Base-by-base conservation (phyloP, 1,284 basidiomycete genomes). In the Cutaneotrichosporon sp. region DNA sequence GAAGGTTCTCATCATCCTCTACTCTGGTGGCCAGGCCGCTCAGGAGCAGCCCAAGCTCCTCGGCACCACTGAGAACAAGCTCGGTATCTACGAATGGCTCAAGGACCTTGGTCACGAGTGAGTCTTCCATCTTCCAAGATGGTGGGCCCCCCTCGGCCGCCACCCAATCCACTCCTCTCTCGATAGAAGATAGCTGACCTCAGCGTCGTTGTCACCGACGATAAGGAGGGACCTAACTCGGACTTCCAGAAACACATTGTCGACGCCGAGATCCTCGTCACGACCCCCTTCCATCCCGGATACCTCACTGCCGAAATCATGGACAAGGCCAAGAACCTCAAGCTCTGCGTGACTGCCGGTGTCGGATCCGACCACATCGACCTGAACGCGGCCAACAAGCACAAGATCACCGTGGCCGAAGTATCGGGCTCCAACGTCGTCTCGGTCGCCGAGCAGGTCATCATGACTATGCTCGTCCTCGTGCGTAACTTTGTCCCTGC, bases 361-460 rank as follows among this genome's bases (percentile, higher is more conserved):
- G 93, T 97, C 56, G 93, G 93, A 14, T 94, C 91, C 36, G 94
- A 67, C 82, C 91, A 93, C 81, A 88, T 97, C 73, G 92, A 97
- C 79, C 85, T 97, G 62, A 89, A 95, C 75, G 90, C 90, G 30
- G 91, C 91, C 57, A 92, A 92, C 76, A 86, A 91, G 79, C 84
- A 86, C 72, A 85, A 86, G 69, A 88, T 97, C 73, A 89, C 92
- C 73, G 94, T 94, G 47, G 83, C 89, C 66, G 90, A 92, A 81
- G 89, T 91, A 34, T 87, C 90, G 31, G 90, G 90, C 36, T 89
- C 88, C 42, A 93, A 94, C 75, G 90, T 95, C 72, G 88, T 90
- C 57, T 92, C 90, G n/a, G 92, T 95, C 60, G 92, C 92, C 51
- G 92, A 95, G 81, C 73, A 72, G 55, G 72, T 71, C 32, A 78